phyloP scores from a whole-genome alignment of 176 grass and related monocot genomes.

The Poa annua region DNA sequence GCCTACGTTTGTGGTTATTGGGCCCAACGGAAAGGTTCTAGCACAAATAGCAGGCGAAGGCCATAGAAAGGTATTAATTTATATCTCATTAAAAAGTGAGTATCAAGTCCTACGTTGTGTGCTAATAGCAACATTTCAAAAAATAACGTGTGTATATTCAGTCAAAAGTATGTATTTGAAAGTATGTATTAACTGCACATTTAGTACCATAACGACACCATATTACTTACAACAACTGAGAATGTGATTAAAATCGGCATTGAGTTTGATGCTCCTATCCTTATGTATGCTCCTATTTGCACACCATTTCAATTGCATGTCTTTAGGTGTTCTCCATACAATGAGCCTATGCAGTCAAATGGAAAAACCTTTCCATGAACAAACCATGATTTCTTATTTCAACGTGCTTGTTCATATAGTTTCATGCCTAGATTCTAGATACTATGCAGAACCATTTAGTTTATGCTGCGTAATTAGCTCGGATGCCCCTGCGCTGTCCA shows the following conservation, averaged over 20 bases:
- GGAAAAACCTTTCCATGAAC: conserved; percentile 18
- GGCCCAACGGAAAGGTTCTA: conserved; percentile 86
- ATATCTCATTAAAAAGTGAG: conserved; percentile 25
- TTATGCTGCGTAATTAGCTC: too few species aligned
- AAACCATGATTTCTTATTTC: conserved; percentile 3
- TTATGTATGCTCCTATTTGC: background rate
- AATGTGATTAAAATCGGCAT: background rate
- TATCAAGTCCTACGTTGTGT: background rate
- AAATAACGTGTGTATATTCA: too few species aligned
- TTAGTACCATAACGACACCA: background rate
- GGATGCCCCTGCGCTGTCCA: too few species aligned
- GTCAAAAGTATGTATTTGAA: background rate
- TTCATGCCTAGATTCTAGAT: too few species aligned
- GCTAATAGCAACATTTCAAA: too few species aligned
- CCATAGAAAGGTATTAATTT: conserved; percentile 70
- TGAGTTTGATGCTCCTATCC: background rate
- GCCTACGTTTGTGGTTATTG: conserved; percentile 92
- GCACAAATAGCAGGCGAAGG: conserved; percentile 91
- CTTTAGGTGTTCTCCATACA: conserved; percentile 7
- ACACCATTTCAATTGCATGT: conserved; percentile 14
- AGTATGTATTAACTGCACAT: background rate
- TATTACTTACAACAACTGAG: background rate
- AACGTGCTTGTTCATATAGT: conserved; percentile 14
- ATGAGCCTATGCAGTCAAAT: background rate
- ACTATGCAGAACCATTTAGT: too few species aligned